Evolutionary conservation across 2,329 filamentous ascomycete species (phyloP).

Genomic region (Colletotrichum tabaci): DNA sequence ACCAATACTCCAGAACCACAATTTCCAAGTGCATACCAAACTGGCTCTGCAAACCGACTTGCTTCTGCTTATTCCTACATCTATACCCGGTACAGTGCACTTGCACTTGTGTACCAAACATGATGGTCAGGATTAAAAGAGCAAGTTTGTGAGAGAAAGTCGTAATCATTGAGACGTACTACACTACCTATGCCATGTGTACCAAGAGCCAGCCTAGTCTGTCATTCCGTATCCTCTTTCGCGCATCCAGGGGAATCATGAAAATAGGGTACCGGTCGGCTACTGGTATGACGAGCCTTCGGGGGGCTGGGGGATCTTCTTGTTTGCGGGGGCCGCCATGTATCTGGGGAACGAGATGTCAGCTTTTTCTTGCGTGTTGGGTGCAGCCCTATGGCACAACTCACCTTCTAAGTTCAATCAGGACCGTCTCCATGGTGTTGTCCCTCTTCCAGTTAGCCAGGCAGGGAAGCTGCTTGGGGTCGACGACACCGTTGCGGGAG

Average conservation of each 20-base stretch:
- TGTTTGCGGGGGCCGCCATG: constrained; percentile 92
- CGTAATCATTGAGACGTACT: constrained; percentile 40
- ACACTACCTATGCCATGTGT: constrained; percentile 27
- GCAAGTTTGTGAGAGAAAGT: constrained; percentile 16
- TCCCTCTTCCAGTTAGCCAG: constrained; percentile 92
- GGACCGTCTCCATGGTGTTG: constrained; percentile 94
- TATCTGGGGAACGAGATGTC: constrained; percentile 70
- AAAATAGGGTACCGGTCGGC: constrained; percentile 47
- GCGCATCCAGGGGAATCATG: constrained; percentile 33
- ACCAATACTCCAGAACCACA: background rate
- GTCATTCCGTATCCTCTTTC: constrained; percentile 19
- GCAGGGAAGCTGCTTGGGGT: constrained; percentile 86
- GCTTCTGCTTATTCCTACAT: too few relatives aligned
- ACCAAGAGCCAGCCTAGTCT: constrained; percentile 24
- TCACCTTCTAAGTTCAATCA: constrained; percentile 87
- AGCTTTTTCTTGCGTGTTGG: constrained; percentile 17
- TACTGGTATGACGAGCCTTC: constrained; percentile 76
- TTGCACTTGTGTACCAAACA: background rate
- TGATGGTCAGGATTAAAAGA: background rate
- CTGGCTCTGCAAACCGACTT: background rate
- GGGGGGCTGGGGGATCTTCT: constrained; percentile 94
- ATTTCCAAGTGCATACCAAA: background rate
- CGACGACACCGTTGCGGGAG: constrained; percentile 84
- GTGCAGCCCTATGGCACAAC: constrained; percentile 43
- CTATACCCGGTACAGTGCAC: background rate